Evolutionary conservation across 2,329 filamentous ascomycete species (phyloP), one percentile per base, ranked within the genome.

Genomic region (Biscogniauxia sp.): DNA sequence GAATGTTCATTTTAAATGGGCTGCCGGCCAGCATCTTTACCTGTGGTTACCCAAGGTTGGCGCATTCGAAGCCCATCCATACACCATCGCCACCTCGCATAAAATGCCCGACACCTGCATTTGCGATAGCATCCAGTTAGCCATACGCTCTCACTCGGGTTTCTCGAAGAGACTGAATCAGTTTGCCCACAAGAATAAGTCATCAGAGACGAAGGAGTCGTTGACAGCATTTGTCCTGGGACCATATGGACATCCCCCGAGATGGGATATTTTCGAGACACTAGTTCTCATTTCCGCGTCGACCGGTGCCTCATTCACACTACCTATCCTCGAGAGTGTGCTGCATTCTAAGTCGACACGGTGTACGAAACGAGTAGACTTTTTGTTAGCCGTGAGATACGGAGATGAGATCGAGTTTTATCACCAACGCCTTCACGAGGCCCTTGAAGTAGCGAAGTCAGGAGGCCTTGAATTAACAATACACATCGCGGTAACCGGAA

Each of bases 291-390:
- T 88, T 51, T 85, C 84, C 0, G 85, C 85, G 0, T 88, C 85
- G 0, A 88, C 85, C 0, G 85, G 85, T n/a, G 82, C 84, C 1
- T 87, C 84, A 3, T 88, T 85, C 58, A 85, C 82, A 1, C 72
- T 88, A 5, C 84, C 85, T 0, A 84, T 88, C 2, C 74, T 88
- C 0, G 84, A 88, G 65, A 80, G 79, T 62, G 75, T 85, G 1
- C 76, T 85, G 1, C 75, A 77, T 32, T 70, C 75, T 0, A 73
- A 73, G 9, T 64, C 60, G 1, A 73, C 73, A 2, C 78, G 77
- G 11, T 88, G 85, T 65, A 80, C 79, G 7, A 80, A 79, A 58
- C 74, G 82, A 23, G 75, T 87, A 8, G 80, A 85, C 20, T 81
- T 87, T 20, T 71, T 86, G 1, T 68, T 87, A 3, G 71, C 83